Evolutionary conservation across 2,329 filamentous ascomycete genomes (phyloP).

Genomic region (Celoporthe dispersa): DNA sequence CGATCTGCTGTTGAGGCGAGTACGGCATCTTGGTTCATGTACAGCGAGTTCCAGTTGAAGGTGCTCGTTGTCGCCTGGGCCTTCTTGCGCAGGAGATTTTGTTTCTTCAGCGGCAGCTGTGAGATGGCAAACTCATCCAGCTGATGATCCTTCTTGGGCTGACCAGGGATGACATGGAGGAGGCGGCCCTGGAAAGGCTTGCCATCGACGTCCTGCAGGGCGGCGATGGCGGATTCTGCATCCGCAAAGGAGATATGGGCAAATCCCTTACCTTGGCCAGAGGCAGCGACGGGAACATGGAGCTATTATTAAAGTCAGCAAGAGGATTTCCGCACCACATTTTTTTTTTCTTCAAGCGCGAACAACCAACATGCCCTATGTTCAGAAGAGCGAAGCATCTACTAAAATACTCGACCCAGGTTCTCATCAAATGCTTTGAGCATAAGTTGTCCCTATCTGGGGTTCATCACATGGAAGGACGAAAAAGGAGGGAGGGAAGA

Average conservation of each 20-base stretch:
- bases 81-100: slow-evolving; percentile 86
- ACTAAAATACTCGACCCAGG: slow-evolving; percentile 98
- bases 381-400: slow-evolving; percentile 96
- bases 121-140: slow-evolving; percentile 89
- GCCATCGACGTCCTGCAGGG: slow-evolving; percentile 80
- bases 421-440: slow-evolving; percentile 85
- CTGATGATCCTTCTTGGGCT: slow-evolving; percentile 78
- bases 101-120: slow-evolving; percentile 91
- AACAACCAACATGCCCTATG: slow-evolving; percentile 33
- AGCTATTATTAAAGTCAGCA: slow-evolving; percentile 67
- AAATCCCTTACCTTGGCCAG: slow-evolving; percentile 83
- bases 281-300: slow-evolving; percentile 77
- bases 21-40: slow-evolving; percentile 95
- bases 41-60: slow-evolving; percentile 99
- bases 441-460: slow-evolving; percentile 99
- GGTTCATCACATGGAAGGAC: slow-evolving; percentile 76
- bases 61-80: slow-evolving; percentile 75
- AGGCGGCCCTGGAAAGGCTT: slow-evolving; percentile 91
- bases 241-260: slow-evolving; percentile 82
- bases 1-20: slow-evolving; percentile 87
- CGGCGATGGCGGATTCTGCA: slow-evolving; percentile 73
- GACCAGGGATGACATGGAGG: slow-evolving; percentile 85
- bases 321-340: background rate
- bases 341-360: background rate
- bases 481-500: slow-evolving; percentile 16